Base-by-base conservation (phyloP, 306 rosid species). In the Vicia sativa region DNA sequence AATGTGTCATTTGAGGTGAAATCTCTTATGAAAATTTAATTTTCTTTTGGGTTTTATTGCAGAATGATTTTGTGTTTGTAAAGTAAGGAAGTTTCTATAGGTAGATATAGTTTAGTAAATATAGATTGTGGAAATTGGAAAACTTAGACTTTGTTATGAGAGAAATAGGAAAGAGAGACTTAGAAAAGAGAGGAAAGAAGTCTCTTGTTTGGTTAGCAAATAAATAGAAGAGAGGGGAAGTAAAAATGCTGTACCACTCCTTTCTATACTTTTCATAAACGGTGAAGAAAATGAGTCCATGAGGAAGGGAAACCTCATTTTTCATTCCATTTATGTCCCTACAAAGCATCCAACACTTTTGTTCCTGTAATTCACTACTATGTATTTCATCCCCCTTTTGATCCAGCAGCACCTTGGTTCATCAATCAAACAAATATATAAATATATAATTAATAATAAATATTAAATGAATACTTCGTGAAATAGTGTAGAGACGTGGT, bases 1-100 rank as follows among this genome's bases (percentile, higher is more conserved):
- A 93, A 90, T 66, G 74, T 88, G 90, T 90, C 96, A 1, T 93
- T 49, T 70, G 79, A 86, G 90, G 96, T 89, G 69, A 75, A 35
- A 42, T 74, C 57, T 31, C 35, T 48, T 41, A 3, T 12, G 14
- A 26, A 59, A 19, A 18, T 75, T 11, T 59, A 37, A 4, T 25
- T 59, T 11, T 37, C 12, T 21, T 34, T 74, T 45, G 50, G 11
- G 14, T 67, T 46, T 58, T 45, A 2, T 65, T 45, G 52, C 9
- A 15, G 34, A 65, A 6, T 65, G 67, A 29, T 44, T 43, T 9
- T 65, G 15, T 28, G 46, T n/a, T 48, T 29, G 38, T 34, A 1
- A 26, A 14, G 11, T 28, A 13, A 14, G 15, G 16, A 15, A 65
- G 26, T 25, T 18, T 41, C 67, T 41, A 38, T 62, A 62, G 21